phyloP scores from a whole-genome alignment of 228 moss, liverwort and hornwort species.

The Sphagnum magellanicum region DNA sequence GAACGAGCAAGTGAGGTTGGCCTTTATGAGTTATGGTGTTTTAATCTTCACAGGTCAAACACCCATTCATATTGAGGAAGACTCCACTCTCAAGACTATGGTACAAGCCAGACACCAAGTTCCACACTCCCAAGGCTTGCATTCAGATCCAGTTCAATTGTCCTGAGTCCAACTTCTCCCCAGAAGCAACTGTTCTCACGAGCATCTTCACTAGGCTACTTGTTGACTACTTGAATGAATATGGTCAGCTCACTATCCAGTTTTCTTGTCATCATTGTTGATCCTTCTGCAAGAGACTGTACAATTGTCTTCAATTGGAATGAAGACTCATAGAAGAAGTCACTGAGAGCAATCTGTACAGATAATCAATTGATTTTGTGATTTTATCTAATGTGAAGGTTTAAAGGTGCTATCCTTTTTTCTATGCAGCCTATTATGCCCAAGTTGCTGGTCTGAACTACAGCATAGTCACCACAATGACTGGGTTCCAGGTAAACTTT shows the following conservation, averaged over 20 bases:
- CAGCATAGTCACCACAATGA: slow-evolving; percentile 61
- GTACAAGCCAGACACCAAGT: slow-evolving; percentile 92
- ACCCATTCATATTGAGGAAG: slow-evolving; percentile 50
- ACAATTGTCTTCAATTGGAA: neutral
- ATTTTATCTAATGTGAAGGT: neutral
- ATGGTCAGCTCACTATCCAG: slow-evolving; percentile 41
- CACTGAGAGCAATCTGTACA: neutral
- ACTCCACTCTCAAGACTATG: slow-evolving; percentile 80
- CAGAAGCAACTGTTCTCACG: slow-evolving; percentile 83
- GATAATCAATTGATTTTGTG: neutral
- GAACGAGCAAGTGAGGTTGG: too few relatives aligned
- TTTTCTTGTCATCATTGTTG: too few relatives aligned
- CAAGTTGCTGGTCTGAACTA: slow-evolving; percentile 93
- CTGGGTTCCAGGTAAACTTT: slow-evolving; percentile 75
- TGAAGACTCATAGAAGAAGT: neutral
- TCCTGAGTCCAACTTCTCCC: slow-evolving; percentile 83
- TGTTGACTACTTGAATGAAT: slow-evolving; percentile 92
- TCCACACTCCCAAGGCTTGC: slow-evolving; percentile 83
- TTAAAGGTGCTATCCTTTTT: neutral
- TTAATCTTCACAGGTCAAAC: slow-evolving; percentile 25
- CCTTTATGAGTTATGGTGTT: too few relatives aligned
- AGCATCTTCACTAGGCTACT: slow-evolving; percentile 88
- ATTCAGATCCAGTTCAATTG: slow-evolving; percentile 91
- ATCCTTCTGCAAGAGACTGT: too few relatives aligned
- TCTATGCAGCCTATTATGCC: slow-evolving; percentile 85